Evolutionary conservation across 495 filamentous ascomycete genomes (phyloP), one percentile per base, ranked within the genome.

Genomic region (Penicillium bovifimosum): DNA sequence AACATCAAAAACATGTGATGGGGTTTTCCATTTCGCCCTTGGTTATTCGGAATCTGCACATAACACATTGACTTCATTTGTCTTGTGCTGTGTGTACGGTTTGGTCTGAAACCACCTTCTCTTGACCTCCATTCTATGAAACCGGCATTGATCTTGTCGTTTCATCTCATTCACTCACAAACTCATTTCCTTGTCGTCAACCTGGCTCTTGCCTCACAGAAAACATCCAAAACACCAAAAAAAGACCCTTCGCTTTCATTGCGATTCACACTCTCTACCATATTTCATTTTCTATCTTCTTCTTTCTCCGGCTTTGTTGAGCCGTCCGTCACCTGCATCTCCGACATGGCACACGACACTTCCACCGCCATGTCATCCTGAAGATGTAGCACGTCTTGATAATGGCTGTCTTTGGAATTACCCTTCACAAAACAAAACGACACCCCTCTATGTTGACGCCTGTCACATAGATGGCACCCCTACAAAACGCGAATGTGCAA

Each of bases 401-500:
- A 46, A 34, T 35, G 28, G 39, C 27, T 44, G 7, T 9, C 39
- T 42, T 41, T 42, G 29, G 48, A 50, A 50, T 32, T 34, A 33
- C 42, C 33, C 34, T 33, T 52, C 43, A 42, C 35, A 46, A 6
- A 40, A 54, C 26, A 35, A 54, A 55, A 43, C 24, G 38, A 51
- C 40, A 34, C 43, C 34, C 44, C 57, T 55, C 40, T 32, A 48
- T 35, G 26, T 39, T 28, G 32, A 35, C 20, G 2, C 24, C 44
- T 14, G 40, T 44, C 39, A 24, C 17, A 34, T 36, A 31, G 40
- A 52, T 27, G 38, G 40, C 48, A 24, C 36, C 53, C 46, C 59
- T 26, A 6, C 40, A 59, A 58, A 61, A 62, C 49, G 54, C 59
- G 54, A 62, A 61, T 58, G 56, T 57, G 59, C 62, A 52, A 64